Evolutionary conservation across 495 filamentous ascomycete genomes (phyloP), one percentile per base, ranked within the genome.

Genomic region (Lophiotrema nucula): DNA sequence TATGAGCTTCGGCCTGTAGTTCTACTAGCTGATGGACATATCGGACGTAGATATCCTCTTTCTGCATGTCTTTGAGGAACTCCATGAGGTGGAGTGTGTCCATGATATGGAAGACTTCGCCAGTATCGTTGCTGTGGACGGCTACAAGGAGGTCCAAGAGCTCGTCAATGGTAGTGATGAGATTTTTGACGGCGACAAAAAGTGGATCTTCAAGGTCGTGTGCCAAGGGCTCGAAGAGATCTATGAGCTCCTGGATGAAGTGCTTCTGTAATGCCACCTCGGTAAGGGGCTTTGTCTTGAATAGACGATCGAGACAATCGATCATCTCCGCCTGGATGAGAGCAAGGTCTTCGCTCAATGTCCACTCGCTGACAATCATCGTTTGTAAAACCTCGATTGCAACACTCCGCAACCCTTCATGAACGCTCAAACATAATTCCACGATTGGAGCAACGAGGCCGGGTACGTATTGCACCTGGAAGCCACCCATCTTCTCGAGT

Each of bases 331-430:
- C 92, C 69, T 97, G 92, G 49, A 99, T 87, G 54, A 95, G 85
- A 12, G 85, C 88, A 19, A 99, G 75, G 66, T 97, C 92, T 67
- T 96, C 85, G 64, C 89, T 96, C 52, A 97, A 73, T n/a, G 88
- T 92, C 93, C 93, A 99, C 73, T 97, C 92, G 70, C 91, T 95
- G 58, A 97, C 84, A 52, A 97, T 96, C 95, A 99, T 97, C 12
- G 89, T 95, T 67, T 96, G 89, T 35, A 99, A 73, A 26, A 97
- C 88, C 73, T 92, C 88, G 24, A 97, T 89, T 11, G 93, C 93
- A 64, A 93, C 92, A 55, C 84, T 82, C 56, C 95, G 80, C 53
- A 99, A 73, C 1, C 91, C 90, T 68, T 95, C 90, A 57, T 99
- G 93, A 6, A 97, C 91, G 66, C 92, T 97, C 18, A 99, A 77